phyloP scores from a whole-genome alignment of 2,329 filamentous ascomycete species.

The Fusarium succisae region DNA sequence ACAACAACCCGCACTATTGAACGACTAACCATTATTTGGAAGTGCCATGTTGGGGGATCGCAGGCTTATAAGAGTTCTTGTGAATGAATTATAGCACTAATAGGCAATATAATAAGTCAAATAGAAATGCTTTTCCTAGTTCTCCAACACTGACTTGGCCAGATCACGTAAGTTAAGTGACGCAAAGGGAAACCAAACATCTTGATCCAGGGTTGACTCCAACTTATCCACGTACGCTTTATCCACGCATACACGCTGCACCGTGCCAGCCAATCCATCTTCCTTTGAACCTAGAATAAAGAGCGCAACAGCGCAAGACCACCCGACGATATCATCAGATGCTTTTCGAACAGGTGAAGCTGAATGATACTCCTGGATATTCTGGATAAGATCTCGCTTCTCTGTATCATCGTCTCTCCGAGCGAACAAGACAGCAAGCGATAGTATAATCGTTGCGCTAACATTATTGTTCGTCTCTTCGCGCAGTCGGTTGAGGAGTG shows the following conservation, averaged over 20 bases:
- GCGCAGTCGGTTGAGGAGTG: accelerated
- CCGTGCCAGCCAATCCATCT: not conserved
- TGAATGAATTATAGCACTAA: too few species aligned
- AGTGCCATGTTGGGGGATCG: too few species aligned
- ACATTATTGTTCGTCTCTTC: not conserved
- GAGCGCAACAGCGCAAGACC: not conserved
- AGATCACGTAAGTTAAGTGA: not conserved
- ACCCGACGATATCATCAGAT: not conserved
- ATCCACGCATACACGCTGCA: not conserved
- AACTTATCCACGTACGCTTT: not conserved
- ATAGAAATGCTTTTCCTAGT: too few species aligned
- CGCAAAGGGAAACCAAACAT: not conserved
- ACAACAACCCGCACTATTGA: accelerated
- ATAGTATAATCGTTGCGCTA: not conserved
- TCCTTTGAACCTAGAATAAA: not conserved
- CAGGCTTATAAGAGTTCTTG: too few species aligned
- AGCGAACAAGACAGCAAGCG: not conserved
- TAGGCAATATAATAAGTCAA: too few species aligned
- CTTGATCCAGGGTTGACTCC: not conserved
- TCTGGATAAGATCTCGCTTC: accelerated
- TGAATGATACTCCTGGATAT: not conserved
- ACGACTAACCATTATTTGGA: accelerated
- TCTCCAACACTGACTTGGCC: not conserved
- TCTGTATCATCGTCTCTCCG: not conserved
- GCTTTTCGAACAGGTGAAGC: not conserved